A percentile compares a stretch with the other conserved stretches of the same genome.
Evolutionary conservation across 192 early-diverging fungal genomes (phyloP).

Genomic region (Spizellomyces sp.): DNA sequence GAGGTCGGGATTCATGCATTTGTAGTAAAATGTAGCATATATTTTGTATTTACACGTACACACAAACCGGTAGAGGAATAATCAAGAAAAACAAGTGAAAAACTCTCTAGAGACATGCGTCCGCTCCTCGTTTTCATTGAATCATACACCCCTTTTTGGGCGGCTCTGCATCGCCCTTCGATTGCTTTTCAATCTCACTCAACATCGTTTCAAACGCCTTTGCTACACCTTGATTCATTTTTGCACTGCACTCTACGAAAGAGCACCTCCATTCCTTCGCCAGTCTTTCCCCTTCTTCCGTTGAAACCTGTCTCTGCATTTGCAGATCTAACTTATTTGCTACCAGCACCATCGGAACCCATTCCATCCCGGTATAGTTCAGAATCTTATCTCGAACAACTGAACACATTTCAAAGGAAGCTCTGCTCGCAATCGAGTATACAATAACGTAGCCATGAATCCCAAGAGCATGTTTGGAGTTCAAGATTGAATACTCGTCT

Average conservation of each 20-base stretch:
- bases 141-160: constrained; percentile 54
- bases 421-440: constrained; percentile 84
- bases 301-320: constrained; percentile 73
- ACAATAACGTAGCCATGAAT: constrained; percentile 95
- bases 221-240: constrained; percentile 86
- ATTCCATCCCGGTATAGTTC: constrained; percentile 86
- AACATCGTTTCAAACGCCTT: constrained; percentile 85
- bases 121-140: too few species aligned
- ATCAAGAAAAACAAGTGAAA: too few species aligned
- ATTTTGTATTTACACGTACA: too few species aligned
- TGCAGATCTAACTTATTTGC: constrained; percentile 92
- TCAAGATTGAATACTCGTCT: constrained; percentile 93
- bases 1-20: neutral
- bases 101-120: too few species aligned
- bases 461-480: constrained; percentile 84
- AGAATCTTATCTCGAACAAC: constrained; percentile 94
- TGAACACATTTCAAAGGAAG: constrained; percentile 87
- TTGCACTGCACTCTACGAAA: constrained; percentile 88
- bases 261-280: constrained; percentile 86
- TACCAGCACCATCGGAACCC: constrained; percentile 87
- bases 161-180: constrained; percentile 57
- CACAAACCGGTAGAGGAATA: too few species aligned
- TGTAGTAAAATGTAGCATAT: too few species aligned
- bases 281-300: constrained; percentile 74
- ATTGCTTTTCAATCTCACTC: constrained; percentile 78